Evolutionary conservation across 2,329 filamentous ascomycete genomes (phyloP).

Genomic region (Aspergillus sp.): DNA sequence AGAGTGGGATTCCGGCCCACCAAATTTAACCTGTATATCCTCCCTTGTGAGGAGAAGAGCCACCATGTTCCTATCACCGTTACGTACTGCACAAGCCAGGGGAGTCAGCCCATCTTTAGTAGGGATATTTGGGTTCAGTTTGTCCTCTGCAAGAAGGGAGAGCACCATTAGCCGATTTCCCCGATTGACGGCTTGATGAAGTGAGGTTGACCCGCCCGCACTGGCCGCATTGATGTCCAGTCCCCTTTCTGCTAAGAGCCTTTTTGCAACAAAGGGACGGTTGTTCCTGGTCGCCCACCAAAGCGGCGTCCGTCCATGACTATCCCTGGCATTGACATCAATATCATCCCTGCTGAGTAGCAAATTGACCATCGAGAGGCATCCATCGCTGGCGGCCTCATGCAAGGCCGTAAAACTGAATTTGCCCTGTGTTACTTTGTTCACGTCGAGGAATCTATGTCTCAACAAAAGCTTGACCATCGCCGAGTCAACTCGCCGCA

Average conservation of each 20-base stretch:
- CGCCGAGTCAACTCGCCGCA: background rate
- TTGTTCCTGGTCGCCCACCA: constrained; percentile 10
- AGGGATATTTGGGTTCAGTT: constrained; percentile 2
- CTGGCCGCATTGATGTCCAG: constrained; percentile 10
- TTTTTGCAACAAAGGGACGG: constrained; percentile 3
- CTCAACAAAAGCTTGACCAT: background rate
- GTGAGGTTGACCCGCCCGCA: constrained; percentile 1
- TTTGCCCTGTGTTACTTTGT: background rate
- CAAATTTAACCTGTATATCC: background rate
- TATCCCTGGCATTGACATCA: constrained; percentile 10
- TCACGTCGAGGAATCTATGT: background rate
- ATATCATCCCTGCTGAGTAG: constrained; percentile 1
- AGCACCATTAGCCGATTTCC: background rate
- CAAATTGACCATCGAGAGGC: constrained; percentile 10
- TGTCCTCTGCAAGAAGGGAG: constrained; percentile 3
- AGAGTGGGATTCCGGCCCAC: background rate
- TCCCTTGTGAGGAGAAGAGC: constrained; percentile 4
- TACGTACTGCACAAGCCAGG: background rate
- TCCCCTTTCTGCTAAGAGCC: background rate
- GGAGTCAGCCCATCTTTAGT: constrained; percentile 2
- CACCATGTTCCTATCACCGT: constrained; percentile 1
- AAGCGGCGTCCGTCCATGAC: constrained; percentile 1
- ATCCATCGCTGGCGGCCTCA: constrained; percentile 29
- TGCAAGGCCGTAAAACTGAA: constrained; percentile 22
- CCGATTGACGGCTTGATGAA: constrained; percentile 1